Base-by-base conservation (phyloP, 2,329 filamentous ascomycete genomes). In the Celoporthe dispersa region DNA sequence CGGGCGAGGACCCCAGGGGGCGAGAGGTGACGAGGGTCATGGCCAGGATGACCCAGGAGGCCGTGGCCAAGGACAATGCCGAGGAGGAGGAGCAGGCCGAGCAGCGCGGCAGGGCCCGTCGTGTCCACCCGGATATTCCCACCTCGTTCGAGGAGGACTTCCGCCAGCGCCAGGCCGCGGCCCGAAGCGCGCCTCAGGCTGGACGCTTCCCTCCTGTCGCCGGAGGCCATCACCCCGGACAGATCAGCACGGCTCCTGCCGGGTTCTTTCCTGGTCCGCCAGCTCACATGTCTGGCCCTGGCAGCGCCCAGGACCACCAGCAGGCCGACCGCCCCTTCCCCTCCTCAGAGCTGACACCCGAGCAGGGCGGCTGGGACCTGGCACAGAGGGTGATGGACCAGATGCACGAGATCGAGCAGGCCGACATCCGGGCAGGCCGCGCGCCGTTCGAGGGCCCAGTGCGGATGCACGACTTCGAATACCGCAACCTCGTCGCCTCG, bases 401-500 rank as follows among this genome's bases (percentile, higher is more conserved):
- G n/a, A 64, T 35, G 41, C 28, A 64, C 14, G 25, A 41, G 28
- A 35, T 35, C 16, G 41, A 28, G 28, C 19, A 31, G 37, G 2
- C 5, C 16, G 62, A 64, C 37, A 4, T 19, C n/a, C n/a, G 16
- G 7, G 39, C 41, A 25, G 62, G 39, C 14, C 14, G 62, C 8
- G 62, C n/a, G 28, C 28, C 39, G 8, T 28, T 28, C 25, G 41
- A 64, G n/a, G 28, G 62, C 11, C 41, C 62, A 19, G 39, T 35
- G 5, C 12, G 39, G n/a, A 48, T 51, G 61, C 39, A 67, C 55
- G 55, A 67, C 28, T 61, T 62, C 16, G 55, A 67, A 25, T 61
- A 48, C 22, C 37, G 39, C 31, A 39, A 60, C 35, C 65, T 51
- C 28, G 55, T 67, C 31, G 53, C 53, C 7, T 55, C 57, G 28